phyloP scores from a whole-genome alignment of 345 rosid species.

The Brassica incana region DNA sequence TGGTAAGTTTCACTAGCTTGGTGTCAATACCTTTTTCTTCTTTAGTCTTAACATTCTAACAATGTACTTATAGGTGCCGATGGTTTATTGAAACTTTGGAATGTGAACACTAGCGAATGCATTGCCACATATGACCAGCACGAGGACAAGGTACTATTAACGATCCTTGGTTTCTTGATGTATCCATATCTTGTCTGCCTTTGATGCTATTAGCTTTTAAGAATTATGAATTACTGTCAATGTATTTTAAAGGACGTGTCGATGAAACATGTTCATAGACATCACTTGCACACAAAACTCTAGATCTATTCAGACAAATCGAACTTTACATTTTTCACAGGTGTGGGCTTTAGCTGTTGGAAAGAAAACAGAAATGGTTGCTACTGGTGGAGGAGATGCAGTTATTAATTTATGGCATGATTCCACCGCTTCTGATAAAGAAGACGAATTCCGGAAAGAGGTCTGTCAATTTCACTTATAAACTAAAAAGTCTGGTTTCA shows the following conservation, averaged over 20 bases:
- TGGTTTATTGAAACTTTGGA: conserved; percentile 95
- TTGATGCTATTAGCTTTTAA: neutral
- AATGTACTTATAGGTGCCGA: conserved; percentile 68
- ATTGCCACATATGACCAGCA: conserved; percentile 90
- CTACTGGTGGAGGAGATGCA: conserved; percentile 93
- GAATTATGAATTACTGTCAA: too few species aligned
- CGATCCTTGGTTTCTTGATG: conserved; percentile 7
- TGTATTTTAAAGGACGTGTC: neutral
- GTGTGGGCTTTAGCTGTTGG: conserved; percentile 97
- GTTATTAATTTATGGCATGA: conserved; percentile 87
- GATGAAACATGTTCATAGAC: conserved; percentile 6
- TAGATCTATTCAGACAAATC: conserved; percentile 22
- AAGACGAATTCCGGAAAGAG: conserved; percentile 88
- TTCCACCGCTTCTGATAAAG: conserved; percentile 83
- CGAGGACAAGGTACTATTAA: conserved; percentile 74
- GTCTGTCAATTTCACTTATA: conserved; percentile 42
- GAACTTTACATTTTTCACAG: conserved; percentile 44
- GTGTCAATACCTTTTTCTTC: conserved; percentile 1
- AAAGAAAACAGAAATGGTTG: conserved; percentile 84
- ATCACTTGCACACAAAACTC: neutral
- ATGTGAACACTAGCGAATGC: conserved; percentile 81
- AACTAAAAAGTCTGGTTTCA: conserved; percentile 10
- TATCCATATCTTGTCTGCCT: neutral
- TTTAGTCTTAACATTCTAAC: conserved; percentile 17
- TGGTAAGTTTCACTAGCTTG: conserved; percentile 52